A percentile compares a stretch with the other conserved stretches of the same genome.
phyloP scores from a whole-genome alignment of 108 stramenopile species.

The Schizochytrium sp. region DNA sequence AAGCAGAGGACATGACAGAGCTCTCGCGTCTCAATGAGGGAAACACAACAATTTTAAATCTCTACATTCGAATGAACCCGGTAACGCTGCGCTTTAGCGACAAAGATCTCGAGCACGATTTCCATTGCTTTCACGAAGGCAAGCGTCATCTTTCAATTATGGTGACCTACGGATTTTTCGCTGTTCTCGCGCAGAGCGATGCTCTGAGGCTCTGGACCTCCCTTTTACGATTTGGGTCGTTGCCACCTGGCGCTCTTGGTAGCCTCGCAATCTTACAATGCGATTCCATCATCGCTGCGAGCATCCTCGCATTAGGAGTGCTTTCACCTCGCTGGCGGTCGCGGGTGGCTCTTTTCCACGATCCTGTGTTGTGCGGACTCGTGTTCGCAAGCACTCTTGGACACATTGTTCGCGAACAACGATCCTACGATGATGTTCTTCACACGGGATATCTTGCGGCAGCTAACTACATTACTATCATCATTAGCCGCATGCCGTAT shows the following conservation, averaged over 20 bases:
- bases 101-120: not conserved
- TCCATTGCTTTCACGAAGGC: not conserved
- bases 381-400: not conserved
- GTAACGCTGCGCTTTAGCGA: not conserved
- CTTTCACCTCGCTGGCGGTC: too few species aligned
- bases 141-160: not conserved
- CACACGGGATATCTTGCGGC: not conserved
- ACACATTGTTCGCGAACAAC: not conserved
- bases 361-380: not conserved
- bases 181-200: not conserved
- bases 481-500: not conserved
- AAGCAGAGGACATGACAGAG: not conserved
- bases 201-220: too few species aligned
- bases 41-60: not conserved
- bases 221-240: too few species aligned
- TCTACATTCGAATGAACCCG: not conserved
- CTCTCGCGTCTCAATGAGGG: not conserved
- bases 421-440: not conserved
- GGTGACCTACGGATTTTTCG: not conserved
- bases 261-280: too few species aligned
- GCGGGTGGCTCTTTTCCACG: not conserved
- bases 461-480: not conserved
- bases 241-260: too few species aligned
- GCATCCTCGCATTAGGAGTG: too few species aligned
- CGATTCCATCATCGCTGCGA: too few species aligned